Conservation (phyloP, 768 basidiomycete genomes). For the Galerina marginata region DNA sequence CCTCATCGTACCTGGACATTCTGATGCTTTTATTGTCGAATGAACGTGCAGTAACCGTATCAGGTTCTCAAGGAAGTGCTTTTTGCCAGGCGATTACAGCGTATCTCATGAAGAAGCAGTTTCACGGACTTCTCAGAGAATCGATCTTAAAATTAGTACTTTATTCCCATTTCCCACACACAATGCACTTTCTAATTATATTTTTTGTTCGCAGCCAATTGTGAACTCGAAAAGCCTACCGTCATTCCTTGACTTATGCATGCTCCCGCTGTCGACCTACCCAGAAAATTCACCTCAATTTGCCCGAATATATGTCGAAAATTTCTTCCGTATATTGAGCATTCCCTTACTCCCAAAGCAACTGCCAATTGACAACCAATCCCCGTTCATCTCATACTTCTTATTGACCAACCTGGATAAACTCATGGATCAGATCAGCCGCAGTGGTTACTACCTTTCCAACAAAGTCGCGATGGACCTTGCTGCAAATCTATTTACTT, state of each 20-base stretch:
- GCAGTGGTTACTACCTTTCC: conserved; percentile 32
- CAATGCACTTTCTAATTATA: not conserved
- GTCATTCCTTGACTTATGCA: conserved; percentile 49
- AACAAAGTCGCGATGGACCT: conserved; percentile 48
- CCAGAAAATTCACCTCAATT: conserved; percentile 29
- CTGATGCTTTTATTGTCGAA: conserved; percentile 53
- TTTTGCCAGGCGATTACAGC: conserved; percentile 40
- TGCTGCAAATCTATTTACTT: conserved; percentile 71
- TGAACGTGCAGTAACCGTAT: conserved; percentile 21
- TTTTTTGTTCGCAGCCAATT: conserved; percentile 54
- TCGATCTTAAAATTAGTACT: conserved; percentile 53
- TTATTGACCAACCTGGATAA: conserved; percentile 50
- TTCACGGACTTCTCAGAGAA: conserved; percentile 47
- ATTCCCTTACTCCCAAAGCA: conserved; percentile 83
- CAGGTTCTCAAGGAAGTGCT: conserved; percentile 38
- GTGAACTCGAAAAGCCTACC: conserved; percentile 58
- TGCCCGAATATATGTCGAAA: conserved; percentile 38
- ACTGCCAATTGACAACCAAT: conserved; percentile 64
- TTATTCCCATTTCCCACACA: not conserved
- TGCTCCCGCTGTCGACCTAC: conserved; percentile 42
- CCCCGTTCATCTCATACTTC: conserved; percentile 65
- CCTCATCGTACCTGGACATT: conserved; percentile 53
- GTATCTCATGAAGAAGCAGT: conserved; percentile 53
- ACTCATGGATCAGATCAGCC: conserved; percentile 18
- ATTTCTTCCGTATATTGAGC: conserved; percentile 65